Conservation (phyloP, 495 filamentous ascomycete species). For the Hyaloscypha variabilis region DNA sequence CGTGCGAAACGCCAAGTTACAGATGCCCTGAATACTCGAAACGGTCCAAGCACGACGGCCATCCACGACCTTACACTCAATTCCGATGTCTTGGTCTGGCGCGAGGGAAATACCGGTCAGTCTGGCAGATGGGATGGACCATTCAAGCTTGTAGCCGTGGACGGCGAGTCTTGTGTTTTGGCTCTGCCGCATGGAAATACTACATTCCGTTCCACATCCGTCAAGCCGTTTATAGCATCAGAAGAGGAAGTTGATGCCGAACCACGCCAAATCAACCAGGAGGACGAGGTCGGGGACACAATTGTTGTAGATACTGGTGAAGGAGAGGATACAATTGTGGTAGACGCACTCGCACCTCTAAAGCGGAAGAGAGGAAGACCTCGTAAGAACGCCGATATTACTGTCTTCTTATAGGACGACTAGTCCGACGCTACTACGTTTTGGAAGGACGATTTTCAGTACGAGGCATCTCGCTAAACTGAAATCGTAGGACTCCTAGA, state of each 20-base stretch:
- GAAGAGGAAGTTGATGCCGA: neutral
- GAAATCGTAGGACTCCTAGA: neutral
- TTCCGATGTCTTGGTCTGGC: conserved; percentile 2
- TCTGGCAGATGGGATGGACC: conserved; percentile 3
- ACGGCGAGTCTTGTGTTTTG: conserved; percentile 6
- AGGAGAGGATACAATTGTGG: neutral
- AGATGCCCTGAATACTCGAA: conserved; percentile 20
- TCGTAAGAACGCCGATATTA: neutral
- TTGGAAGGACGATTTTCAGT: neutral
- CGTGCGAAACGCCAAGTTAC: conserved; percentile 17
- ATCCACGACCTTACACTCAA: conserved; percentile 13
- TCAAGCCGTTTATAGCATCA: neutral
- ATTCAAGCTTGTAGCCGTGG: neutral
- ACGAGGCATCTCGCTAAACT: neutral
- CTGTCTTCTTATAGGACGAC: neutral
- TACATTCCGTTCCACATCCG: neutral
- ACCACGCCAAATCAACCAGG: neutral
- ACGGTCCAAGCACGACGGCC: conserved; percentile 17
- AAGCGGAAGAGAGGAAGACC: conserved; percentile 12
- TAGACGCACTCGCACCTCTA: neutral
- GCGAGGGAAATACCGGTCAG: conserved; percentile 5
- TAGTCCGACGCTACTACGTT: too few species aligned
- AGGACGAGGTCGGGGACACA: neutral
- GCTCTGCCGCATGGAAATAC: neutral
- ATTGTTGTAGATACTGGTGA: neutral